Evolutionary conservation across 768 basidiomycete genomes (phyloP), one percentile per base, ranked within the genome.

Genomic region (Suillus occidentalis): DNA sequence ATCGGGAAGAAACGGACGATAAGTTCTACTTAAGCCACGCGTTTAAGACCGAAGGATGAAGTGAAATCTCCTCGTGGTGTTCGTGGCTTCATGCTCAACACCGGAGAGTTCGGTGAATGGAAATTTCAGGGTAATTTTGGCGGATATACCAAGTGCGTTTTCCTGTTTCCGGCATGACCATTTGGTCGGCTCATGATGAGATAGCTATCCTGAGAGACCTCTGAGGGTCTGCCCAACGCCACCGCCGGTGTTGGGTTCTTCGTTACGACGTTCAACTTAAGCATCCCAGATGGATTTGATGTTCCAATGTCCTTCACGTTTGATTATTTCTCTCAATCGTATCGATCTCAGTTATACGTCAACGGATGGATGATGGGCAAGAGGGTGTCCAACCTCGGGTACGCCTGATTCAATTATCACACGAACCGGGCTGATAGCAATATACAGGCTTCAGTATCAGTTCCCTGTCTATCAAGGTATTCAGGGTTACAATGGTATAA

Each of bases 361-460:
- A 94, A 95, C 69, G 93, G 92, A 14, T 95, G 93, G 93, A 89
- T 90, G 85, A 91, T 91, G 85, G 93, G 92, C 10, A 94, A 93
- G 77, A 75, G 87, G 22, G 82, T 89, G n/a, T 87, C 78, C 16
- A 89, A 90, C 70, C 82, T 90, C 2, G 89, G 89, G 90, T 86
- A 66, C 64, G 83, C 73, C 16, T 40, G 42, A 14, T 63, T 47
- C 37, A 36, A 37, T 55, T 20, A 28, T 9, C 18, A 65, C 37
- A 61, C 47, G 64, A 59, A 59, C 18, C 49, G 3, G 10, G 60
- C 43, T 60, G 37, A 63, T 34, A 61, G 20, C 31, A 25, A 40
- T 39, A 31, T n/a, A 3, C 50, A 91, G 90, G 18, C 92, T 92
- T 22, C 92, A 94, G 73, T 78, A 83, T 58, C 89, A 87, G 69